Base-by-base conservation (phyloP, 2,329 filamentous ascomycete species). In the Hawksworthiomyces lignivorus region DNA sequence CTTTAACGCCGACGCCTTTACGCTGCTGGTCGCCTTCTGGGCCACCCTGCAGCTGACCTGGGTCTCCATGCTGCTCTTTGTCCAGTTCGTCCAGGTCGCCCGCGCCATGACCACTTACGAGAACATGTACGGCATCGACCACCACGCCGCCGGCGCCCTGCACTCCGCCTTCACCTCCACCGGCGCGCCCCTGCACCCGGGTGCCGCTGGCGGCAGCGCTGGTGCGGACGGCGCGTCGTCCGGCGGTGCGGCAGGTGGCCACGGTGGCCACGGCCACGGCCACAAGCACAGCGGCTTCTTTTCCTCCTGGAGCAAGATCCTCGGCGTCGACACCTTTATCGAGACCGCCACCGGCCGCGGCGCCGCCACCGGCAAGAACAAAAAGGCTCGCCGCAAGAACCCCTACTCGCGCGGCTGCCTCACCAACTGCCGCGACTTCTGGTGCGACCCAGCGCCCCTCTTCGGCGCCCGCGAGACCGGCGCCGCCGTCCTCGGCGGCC, bases 61-160 rank as follows among this genome's bases (percentile, higher is more conserved):
- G 92, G 87, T 97, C 3, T 82, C 84, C n/a, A 97, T 98, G 89
- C 80, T 98, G 26, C 73, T 96, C 46, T 84, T 88, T 50, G 94
- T 97, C 5, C 94, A 98, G 59, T 80, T 96, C 39, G 73, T 96
- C 38, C 92, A 98, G 59, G 82, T 98, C 39, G 84, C 88, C 0
- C 81, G 88, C 47, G 94, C 89, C 44, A 83, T 94, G 70, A 98
- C 92, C 1, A 98, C 92, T 0, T 97, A 86, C 63, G 92, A 98
- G 63, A 94, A 89, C 61, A 97, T 98, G 89, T 81, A 82, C 49
- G 84, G 87, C 38, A 74, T 88, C 47, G 74, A 80, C 44, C 72
- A 83, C 48, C 71, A 69, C 46, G 68, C 67, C 19, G 72, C 76
- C 47, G 48, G 56, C 24, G 52, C 80, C 1, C 67, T 89, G 24